Conservation (phyloP, 1,284 basidiomycete species). For the Neonothopanus nambi region DNA sequence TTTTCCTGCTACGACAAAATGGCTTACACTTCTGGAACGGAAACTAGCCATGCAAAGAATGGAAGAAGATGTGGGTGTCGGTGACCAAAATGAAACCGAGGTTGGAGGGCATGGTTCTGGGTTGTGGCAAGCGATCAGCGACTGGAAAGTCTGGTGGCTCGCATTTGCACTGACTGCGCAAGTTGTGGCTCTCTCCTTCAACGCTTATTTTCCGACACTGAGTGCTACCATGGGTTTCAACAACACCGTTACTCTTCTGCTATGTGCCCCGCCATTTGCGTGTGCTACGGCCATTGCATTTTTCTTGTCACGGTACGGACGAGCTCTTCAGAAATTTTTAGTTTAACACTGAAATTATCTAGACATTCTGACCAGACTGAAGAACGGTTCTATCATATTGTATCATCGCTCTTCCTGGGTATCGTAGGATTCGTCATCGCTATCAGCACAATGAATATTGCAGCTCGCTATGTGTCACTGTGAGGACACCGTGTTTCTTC, state of each 20-base stretch:
- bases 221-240: constrained; percentile 70
- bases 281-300: constrained; percentile 63
- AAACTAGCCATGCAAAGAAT: constrained; percentile 71
- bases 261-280: constrained; percentile 81
- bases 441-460: constrained; percentile 67
- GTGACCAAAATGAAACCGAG: constrained; percentile 48
- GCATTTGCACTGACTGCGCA: constrained; percentile 45
- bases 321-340: neutral
- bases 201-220: constrained; percentile 75
- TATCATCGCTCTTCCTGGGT: constrained; percentile 50
- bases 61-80: constrained; percentile 69
- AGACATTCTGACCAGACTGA: constrained; percentile 65
- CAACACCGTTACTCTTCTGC: constrained; percentile 62
- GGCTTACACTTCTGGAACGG: constrained; percentile 63
- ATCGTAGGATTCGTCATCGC: constrained; percentile 76
- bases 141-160: constrained; percentile 77
- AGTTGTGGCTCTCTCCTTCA: constrained; percentile 70
- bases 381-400: constrained; percentile 70
- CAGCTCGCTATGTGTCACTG: constrained; percentile 68
- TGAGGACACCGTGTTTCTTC: constrained; percentile 32
- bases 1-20: constrained; percentile 65
- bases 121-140: constrained; percentile 59
- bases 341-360: neutral
- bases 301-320: constrained; percentile 46
- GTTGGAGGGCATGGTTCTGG: constrained; percentile 42